Evolutionary conservation across 2,329 filamentous ascomycete species (phyloP), one percentile per base, ranked within the genome.

Genomic region (Nannizziopsis barbatae): DNA sequence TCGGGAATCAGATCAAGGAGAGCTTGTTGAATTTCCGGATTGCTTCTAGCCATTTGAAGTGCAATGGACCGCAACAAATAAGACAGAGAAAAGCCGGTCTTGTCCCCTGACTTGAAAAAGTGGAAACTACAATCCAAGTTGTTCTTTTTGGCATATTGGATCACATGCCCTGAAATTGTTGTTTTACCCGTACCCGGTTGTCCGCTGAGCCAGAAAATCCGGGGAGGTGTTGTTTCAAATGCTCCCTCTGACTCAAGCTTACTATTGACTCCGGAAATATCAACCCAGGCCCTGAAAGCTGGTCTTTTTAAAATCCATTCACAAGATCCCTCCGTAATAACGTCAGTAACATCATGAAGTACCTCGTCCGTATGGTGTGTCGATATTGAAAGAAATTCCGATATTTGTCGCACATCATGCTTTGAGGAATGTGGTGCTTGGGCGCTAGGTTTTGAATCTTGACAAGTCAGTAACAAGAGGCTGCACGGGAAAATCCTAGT

Each of bases 221-320:
- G 9, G 4, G 42, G 42, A 36, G 9, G 15, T 22, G 3, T 31
- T n/a, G 10, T 22, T 11, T 12, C 20, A 30, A 12, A 27, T 5
- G 27, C 18, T 8, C 27, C n/a, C 8, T 17, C 4, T 14, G 15
- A 17, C 15, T 18, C 15, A 5, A 10, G n/a, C 7, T 32, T 2
- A 60, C 49, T n/a, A 33, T 32, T 5, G 42, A 9, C 43, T 1
- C 46, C 37, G 9, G 37, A 17, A 42, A 27, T 3, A 44, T 61
- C 54, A 30, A 53, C 51, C 62, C 59, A 62, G 5, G 53, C 39
- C 18, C 54, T 54, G 40, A 64, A 62, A 15, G 53, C 55, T 7
- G 55, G 47, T n/a, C 59, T 55, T 3, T 52, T 44, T n/a, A 57
- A 45, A 31, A 63, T 50, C 63, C 63, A 66, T 30, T 58, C 52